phyloP scores from a whole-genome alignment of 257 asterid species.

The Nicotiana attenuata region DNA sequence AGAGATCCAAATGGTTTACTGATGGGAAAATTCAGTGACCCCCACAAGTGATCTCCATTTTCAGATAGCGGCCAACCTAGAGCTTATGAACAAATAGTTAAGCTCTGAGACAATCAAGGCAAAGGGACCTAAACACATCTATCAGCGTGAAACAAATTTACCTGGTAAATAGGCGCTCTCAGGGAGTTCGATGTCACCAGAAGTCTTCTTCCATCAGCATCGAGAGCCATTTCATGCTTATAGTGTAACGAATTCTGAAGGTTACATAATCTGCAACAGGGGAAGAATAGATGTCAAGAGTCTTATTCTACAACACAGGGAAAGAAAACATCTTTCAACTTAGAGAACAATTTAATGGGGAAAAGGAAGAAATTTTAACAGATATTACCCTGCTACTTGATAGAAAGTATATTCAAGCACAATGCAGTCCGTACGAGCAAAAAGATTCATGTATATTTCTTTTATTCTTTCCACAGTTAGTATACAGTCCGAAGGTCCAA shows the following conservation, averaged over 20 bases:
- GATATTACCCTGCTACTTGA: not conserved
- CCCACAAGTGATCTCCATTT: not conserved
- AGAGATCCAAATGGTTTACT: not conserved
- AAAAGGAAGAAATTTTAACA: not conserved
- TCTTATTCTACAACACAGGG: not conserved
- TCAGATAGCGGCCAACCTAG: not conserved
- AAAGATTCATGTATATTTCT: no score
- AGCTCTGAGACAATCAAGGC: not conserved
- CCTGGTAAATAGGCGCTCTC: conserved; percentile 82
- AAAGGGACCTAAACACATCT: not conserved
- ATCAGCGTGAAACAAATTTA: conserved; percentile 17
- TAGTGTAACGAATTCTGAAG: conserved; percentile 35
- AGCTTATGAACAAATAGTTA: not conserved
- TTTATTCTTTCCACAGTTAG: no score
- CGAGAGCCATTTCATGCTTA: conserved; percentile 79
- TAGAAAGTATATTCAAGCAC: not conserved
- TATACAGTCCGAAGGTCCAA: no score
- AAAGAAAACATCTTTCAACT: not conserved
- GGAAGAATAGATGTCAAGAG: not conserved
- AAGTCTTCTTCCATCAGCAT: conserved; percentile 73
- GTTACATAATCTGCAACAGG: conserved; percentile 47
- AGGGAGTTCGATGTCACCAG: conserved; percentile 69
- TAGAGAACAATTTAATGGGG: not conserved
- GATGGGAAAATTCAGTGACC: not conserved
- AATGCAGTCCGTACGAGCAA: no score